These are phyloP conservation scores for Serendipita sp. DNA, from an alignment of 1,284 basidiomycete genomes.

Conservation along the genomic window DNA sequence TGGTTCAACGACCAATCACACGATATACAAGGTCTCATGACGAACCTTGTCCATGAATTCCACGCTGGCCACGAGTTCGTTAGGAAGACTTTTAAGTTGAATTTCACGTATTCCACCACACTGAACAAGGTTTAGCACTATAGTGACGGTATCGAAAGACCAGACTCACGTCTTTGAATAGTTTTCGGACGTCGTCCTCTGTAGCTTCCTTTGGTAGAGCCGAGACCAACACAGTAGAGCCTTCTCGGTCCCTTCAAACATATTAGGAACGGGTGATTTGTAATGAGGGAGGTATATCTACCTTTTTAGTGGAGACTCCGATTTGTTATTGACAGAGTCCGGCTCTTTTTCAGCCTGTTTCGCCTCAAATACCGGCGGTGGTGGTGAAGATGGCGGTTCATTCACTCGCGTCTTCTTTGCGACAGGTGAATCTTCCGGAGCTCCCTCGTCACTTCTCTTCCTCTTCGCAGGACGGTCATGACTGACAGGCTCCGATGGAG, in stretches of 20 bases:
- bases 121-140: constrained; percentile 27
- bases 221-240: constrained; percentile 80
- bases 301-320: constrained; percentile 42
- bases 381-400: neutral
- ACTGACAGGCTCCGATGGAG: neutral
- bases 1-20: neutral
- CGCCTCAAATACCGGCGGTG: neutral
- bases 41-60: constrained; percentile 62
- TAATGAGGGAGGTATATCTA: constrained; percentile 16
- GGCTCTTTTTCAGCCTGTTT: neutral
- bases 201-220: constrained; percentile 45
- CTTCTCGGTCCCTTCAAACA: constrained; percentile 74
- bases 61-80: constrained; percentile 56
- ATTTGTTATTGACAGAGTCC: neutral
- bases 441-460: neutral
- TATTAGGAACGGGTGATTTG: neutral
- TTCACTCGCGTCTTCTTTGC: neutral
- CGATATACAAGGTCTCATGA: neutral
- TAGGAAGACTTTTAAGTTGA: constrained; percentile 48
- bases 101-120: constrained; percentile 73
- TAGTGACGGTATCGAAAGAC: neutral
- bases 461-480: neutral
- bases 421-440: neutral
- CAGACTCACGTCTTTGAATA: constrained; percentile 74
- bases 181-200: constrained; percentile 48